Base-by-base conservation (phyloP, 495 filamentous ascomycete genomes). In the Physcia stellaris region DNA sequence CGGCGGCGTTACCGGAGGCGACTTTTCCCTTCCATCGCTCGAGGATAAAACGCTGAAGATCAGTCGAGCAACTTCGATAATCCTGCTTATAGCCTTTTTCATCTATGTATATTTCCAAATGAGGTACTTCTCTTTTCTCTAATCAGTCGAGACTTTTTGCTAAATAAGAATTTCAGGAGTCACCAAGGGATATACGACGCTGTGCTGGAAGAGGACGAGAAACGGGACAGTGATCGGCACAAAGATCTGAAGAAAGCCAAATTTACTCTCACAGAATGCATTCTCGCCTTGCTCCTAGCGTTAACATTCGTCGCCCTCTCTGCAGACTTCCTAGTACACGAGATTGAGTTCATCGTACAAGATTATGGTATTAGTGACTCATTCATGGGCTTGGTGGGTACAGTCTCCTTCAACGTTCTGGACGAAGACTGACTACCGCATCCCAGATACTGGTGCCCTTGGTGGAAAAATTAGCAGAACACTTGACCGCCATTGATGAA, bases 391-490 rank as follows among this genome's bases (percentile, higher is more conserved):
- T 59, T 87, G 7, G 63, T 68, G 31, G n/a, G 23, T 13, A 42
- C 17, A 39, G 32, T 38, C 5, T 37, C 13, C 4, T 23, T 15
- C 5, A 16, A 10, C 15, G 15, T 43, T 13, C 59, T 59, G 42
- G 46, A 59, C 16, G 60, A 59, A 35, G 45, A 63, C 20, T 9
- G 18, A 20, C 18, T 20, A 9, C 13, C 9, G 7, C 13, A 13
- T 28, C 13, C 7, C 7, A 28, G 1, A 67, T 67, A 35, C 62
- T 85, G 2, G 62, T 86, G 1, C 88, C 87, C 2, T 64, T 95
- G 1, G 86, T 94, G 6, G 87, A 94, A 51, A 95, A 95, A 53
- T 79, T 77, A 0, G 84, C 85, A 7, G 87, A 94, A 62, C 87
- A 94, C 55, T 58, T 94, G 26, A 93, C 81, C 0, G 83, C 86